These are phyloP conservation scores for Vigna hirtella DNA, from an alignment of 306 rosid genomes.

Conservation along the genomic window DNA sequence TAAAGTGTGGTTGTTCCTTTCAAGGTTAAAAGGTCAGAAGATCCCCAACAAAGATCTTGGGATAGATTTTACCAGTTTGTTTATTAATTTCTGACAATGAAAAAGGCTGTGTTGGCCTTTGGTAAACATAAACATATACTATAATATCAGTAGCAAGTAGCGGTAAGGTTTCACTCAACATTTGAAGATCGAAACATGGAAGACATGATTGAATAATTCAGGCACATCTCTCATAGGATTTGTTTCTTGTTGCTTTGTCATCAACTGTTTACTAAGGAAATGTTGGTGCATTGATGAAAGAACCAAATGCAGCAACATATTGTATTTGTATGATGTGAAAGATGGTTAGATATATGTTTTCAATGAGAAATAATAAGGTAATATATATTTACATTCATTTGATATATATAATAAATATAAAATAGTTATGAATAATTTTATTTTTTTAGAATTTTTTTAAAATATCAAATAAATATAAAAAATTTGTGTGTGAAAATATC, in stretches of 20 bases:
- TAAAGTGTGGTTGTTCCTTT: constrained; percentile 24
- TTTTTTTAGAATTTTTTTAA: too few relatives aligned
- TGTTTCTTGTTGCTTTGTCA: constrained; percentile 31
- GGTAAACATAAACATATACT: constrained; percentile 4
- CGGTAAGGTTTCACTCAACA: not conserved
- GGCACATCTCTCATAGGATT: constrained; percentile 11
- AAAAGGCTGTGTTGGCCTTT: constrained; percentile 36
- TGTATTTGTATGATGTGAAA: not conserved
- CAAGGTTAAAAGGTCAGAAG: constrained; percentile 39
- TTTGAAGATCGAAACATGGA: not conserved
- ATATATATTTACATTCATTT: too few relatives aligned
- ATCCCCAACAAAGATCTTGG: constrained; percentile 36
- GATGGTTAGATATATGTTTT: not conserved
- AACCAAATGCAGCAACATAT: constrained; percentile 28
- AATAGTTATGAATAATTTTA: too few relatives aligned
- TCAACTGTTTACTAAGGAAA: constrained; percentile 6
- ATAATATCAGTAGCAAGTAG: too few relatives aligned
- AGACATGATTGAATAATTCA: not conserved
- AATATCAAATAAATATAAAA: too few relatives aligned
- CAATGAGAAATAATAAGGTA: too few relatives aligned
- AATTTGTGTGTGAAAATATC: too few relatives aligned
- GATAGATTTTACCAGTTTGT: constrained; percentile 35
- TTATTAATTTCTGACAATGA: constrained; percentile 43
- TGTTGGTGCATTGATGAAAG: not conserved
- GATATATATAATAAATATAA: too few relatives aligned